phyloP scores from a whole-genome alignment of 345 rosid species.

The Eucalyptus regnans region DNA sequence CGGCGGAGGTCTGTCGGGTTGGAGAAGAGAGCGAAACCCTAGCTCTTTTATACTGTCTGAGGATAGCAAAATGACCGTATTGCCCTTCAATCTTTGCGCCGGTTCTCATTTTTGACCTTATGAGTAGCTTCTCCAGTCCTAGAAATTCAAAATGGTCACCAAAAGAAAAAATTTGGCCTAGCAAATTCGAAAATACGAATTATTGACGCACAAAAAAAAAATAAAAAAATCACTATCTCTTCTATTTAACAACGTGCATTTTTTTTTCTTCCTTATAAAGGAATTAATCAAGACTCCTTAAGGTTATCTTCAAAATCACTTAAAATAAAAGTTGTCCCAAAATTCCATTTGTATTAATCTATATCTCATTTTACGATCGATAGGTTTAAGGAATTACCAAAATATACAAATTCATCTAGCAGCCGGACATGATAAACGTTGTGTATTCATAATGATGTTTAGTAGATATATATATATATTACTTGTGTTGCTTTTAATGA shows the following conservation, averaged over 20 bases:
- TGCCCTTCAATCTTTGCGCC: not conserved
- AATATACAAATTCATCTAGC: not conserved
- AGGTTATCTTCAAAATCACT: not conserved
- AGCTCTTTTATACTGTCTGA: not conserved
- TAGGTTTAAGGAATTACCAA: not conserved
- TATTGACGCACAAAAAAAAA: not conserved
- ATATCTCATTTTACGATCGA: fast-evolving
- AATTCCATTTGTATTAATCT: not conserved
- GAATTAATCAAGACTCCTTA: not conserved
- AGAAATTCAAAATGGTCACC: not conserved
- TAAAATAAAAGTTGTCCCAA: not conserved
- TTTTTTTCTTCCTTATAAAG: not conserved
- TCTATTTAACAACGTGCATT: not conserved
- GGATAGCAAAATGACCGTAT: not conserved
- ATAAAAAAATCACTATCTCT: not conserved
- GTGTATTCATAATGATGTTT: too few species aligned
- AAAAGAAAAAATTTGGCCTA: not conserved
- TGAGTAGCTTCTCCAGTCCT: not conserved
- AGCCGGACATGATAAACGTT: fast-evolving
- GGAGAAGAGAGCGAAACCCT: not conserved
- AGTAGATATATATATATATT: too few species aligned
- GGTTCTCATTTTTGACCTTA: not conserved
- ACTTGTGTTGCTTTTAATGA: too few species aligned
- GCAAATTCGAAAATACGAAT: not conserved
- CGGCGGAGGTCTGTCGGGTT: not conserved